Evolutionary conservation across 2,329 filamentous ascomycete species (phyloP), one percentile per base, ranked within the genome.

Genomic region (Microdochium paspali): DNA sequence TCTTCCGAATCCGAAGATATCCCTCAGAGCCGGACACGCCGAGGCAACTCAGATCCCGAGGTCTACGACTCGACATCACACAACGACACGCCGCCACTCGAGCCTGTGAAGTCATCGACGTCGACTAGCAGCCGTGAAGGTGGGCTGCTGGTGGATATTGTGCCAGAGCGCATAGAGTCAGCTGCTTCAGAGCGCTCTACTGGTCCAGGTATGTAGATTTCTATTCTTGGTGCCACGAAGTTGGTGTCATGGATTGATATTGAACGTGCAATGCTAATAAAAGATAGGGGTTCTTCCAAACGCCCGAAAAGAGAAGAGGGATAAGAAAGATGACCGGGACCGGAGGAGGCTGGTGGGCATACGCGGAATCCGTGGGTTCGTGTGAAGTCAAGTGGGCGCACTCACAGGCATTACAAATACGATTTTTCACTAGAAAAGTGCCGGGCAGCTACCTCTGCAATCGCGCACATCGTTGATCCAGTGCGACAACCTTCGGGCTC

Each of bases 1-100:
- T 58, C 66, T 9, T 64, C 66, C 18, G 56, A 65, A 47, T 65
- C 65, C 20, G 64, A 61, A 25, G 70, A 65, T 46, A 67, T 67
- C 3, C 55, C 67, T 25, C 60, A 62, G 51, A 65, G 60, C 53
- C 65, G 64, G 45, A 63, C 51, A 23, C 59, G 61, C 12, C 59
- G 62, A 18, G 66, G 68, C 7, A 59, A 71, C 32, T 74, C 75
- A 1, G 70, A 74, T 28, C 53, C 69, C 1, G 72, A 76, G 31
- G 49, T 56, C 2, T 54, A 64, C n/a, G 70, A 73, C 51, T 63
- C 64, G 2, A 62, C 65, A 13, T 65, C 68, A 10, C 69, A 65
- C 51, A 73, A 71, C 47, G 61, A 65, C 23, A 70, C 70, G 2
- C 67, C 70, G 21, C 64, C 70, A n/a, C 59, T 71, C 20, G 67